Conservation (phyloP, 495 filamentous ascomycete genomes). For the Penicillium angulare region DNA sequence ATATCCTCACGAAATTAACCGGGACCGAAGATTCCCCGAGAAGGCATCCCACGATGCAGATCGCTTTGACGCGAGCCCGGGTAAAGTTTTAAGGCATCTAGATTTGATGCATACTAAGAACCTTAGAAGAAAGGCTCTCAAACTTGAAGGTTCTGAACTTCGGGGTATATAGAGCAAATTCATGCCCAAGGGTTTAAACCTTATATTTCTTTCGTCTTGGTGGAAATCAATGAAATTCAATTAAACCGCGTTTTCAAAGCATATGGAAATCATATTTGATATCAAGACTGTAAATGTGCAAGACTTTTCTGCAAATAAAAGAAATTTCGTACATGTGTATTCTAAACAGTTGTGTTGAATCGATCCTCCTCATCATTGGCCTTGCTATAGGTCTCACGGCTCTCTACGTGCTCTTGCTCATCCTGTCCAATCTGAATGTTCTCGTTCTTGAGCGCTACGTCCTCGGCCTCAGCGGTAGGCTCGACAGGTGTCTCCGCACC, state of each 20-base stretch:
- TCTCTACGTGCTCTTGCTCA: slow-evolving; percentile 36
- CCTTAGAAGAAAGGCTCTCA: too few relatives aligned
- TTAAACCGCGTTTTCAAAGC: too few relatives aligned
- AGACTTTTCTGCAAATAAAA: background rate
- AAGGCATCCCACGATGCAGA: slow-evolving; percentile 12
- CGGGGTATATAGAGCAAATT: too few relatives aligned
- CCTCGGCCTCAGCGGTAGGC: slow-evolving; percentile 34
- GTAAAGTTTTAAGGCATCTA: too few relatives aligned
- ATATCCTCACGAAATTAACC: slow-evolving; percentile 14
- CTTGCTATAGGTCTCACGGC: slow-evolving; percentile 40
- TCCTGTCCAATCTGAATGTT: slow-evolving; percentile 37
- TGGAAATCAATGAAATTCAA: too few relatives aligned
- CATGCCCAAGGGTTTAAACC: too few relatives aligned
- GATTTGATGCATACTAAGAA: too few relatives aligned
- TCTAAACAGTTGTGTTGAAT: slow-evolving; percentile 44
- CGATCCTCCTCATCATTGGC: slow-evolving; percentile 44
- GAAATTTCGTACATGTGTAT: background rate
- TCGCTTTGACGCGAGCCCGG: slow-evolving; percentile 5
- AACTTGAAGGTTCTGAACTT: too few relatives aligned
- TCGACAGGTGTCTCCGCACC: slow-evolving; percentile 19
- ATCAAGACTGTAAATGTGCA: background rate
- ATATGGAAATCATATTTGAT: slow-evolving; percentile 5
- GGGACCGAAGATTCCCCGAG: slow-evolving; percentile 22
- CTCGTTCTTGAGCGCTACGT: slow-evolving; percentile 34
- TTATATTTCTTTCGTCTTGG: too few relatives aligned